Percentiles rank a stretch among this genome's conserved stretches.
Conservation (phyloP, 2,329 filamentous ascomycete species). For the Aspergillus neoniger region DNA sequence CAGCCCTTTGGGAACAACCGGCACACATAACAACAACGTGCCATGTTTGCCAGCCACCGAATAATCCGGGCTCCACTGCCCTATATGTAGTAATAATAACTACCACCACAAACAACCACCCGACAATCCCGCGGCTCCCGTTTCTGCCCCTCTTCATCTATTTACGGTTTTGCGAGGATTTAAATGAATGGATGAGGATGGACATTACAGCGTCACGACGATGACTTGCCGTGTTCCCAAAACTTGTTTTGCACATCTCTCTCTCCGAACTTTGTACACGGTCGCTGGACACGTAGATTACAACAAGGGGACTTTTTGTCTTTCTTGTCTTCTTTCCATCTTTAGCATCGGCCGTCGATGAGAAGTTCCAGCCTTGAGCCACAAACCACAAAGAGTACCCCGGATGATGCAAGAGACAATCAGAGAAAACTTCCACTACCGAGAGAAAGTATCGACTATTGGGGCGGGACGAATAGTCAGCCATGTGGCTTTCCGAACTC, state of each 20-base stretch:
- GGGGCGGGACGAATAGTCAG: slow-evolving; percentile 10
- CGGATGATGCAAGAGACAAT: neutral
- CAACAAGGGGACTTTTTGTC: neutral
- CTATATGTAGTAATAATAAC: neutral
- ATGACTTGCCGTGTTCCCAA: neutral
- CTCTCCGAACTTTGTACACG: neutral
- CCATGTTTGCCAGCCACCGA: slow-evolving; percentile 18
- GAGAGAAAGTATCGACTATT: neutral
- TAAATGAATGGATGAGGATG: neutral
- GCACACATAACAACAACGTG: slow-evolving; percentile 14
- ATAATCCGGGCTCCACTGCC: slow-evolving; percentile 15
- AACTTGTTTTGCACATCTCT: slow-evolving; percentile 1
- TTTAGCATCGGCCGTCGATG: neutral
- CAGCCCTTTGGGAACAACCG: neutral
- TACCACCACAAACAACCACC: neutral
- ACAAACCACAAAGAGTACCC: neutral
- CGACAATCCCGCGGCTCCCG: slow-evolving; percentile 10
- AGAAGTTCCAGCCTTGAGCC: neutral
- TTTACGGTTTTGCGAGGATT: neutral
- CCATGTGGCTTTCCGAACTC: slow-evolving; percentile 20
- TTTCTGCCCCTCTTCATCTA: slow-evolving; percentile 6
- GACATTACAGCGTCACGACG: neutral
- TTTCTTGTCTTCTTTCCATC: neutral
- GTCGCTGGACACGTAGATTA: neutral
- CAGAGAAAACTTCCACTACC: neutral